Base-by-base conservation (phyloP, 305 asterid genomes). In the Fraxinus baroniana region DNA sequence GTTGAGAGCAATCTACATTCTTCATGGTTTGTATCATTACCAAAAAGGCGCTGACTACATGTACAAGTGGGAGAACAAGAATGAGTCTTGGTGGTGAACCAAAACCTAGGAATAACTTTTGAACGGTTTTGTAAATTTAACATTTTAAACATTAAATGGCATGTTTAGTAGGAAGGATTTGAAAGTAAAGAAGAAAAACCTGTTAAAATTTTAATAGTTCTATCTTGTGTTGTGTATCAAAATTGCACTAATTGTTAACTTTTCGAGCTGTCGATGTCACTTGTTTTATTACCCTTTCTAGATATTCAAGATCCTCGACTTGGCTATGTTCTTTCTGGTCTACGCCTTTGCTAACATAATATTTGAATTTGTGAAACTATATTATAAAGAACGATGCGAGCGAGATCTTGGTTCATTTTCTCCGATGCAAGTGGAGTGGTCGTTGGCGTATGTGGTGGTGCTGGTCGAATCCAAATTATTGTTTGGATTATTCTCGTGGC, bases 381-480 rank as follows among this genome's bases (percentile, higher is more conserved):
- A 49, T 13, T 49, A 44, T 12, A 3, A 10, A 12, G n/a, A 44
- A 12, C 5, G 5, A 44, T 44, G 55, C 55, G 3, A 41, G 15
- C 3, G 1, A 44, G 55, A 12, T 44, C 55, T 44, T 12, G 3
- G 55, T 44, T 44, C 55, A 44, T 35, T 35, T 35, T 35, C 37
- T 35, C 37, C 37, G 37, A 6, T 93, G 57, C 91, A 87, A 18
- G 87, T 92, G n/a, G 87, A 86, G 83, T 91, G 97, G 95, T 66
- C 83, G 24, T 75, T 93, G 83, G 99, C n/a, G n/a, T n/a, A n/a
- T n/a, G n/a, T n/a, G n/a, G n/a, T n/a, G n/a, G n/a, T 90, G 5
- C 90, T 94, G 20, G 85, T 87, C 83, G 97, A 94, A 15, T 92
- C 95, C 1, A 82, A 86, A 73, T 95, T 35, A 35, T 35, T 35